Conservation (phyloP, 306 rosid genomes). For the Cucurbita ficifolia region DNA sequence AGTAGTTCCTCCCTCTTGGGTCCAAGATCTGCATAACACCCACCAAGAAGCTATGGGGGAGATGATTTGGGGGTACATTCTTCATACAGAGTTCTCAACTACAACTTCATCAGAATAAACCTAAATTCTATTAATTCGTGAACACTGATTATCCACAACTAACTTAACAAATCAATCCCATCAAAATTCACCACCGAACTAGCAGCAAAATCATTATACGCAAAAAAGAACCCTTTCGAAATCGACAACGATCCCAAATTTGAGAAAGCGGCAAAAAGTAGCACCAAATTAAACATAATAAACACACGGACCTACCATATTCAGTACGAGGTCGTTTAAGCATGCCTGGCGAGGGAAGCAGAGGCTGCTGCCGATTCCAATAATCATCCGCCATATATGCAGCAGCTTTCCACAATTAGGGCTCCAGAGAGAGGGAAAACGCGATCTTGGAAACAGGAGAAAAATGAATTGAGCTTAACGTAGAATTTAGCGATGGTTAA, state of each 20-base stretch:
- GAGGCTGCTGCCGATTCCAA: conserved; percentile 53
- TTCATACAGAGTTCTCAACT: background rate
- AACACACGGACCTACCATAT: conserved; percentile 30
- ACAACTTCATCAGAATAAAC: background rate
- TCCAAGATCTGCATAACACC: background rate
- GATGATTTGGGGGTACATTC: background rate
- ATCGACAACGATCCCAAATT: background rate
- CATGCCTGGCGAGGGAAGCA: conserved; percentile 34
- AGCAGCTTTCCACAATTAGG: background rate
- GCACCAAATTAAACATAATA: background rate
- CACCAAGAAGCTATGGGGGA: background rate
- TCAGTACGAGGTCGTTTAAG: conserved; percentile 68
- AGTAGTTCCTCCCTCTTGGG: no score
- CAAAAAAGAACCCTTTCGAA: background rate
- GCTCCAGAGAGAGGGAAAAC: background rate
- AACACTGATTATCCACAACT: background rate
- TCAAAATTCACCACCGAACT: background rate
- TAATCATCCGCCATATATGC: conserved; percentile 45
- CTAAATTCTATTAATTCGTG: background rate
- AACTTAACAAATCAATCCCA: background rate
- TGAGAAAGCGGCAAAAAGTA: background rate
- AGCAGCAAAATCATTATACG: background rate
- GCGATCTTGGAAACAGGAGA: background rate
- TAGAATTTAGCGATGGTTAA: background rate
- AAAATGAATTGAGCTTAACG: background rate